Evolutionary conservation across 2,329 filamentous ascomycete species (phyloP).

Genomic region (Didymella keratinophila): DNA sequence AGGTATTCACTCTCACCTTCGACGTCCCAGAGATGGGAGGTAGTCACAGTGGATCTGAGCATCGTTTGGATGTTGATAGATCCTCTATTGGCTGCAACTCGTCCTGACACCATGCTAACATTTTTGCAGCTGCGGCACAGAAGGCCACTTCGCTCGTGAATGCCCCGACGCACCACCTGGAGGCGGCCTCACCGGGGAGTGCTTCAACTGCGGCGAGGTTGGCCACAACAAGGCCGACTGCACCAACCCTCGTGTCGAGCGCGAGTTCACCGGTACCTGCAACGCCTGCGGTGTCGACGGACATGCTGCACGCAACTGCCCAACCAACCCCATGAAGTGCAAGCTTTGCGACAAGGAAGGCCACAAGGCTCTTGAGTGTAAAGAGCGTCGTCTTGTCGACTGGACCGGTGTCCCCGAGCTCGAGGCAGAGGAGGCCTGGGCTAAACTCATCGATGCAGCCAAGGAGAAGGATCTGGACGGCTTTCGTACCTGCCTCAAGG

Average conservation of each 20-base stretch:
- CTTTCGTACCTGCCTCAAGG: conserved; percentile 57
- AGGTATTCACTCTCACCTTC: conserved; percentile 29
- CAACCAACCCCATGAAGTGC: conserved; percentile 62
- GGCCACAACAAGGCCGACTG: conserved; percentile 72
- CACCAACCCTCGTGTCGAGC: conserved; percentile 62
- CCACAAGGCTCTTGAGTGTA: conserved; percentile 59
- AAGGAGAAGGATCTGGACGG: conserved; percentile 59
- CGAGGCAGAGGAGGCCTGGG: conserved; percentile 60
- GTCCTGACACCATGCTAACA: conserved; percentile 34
- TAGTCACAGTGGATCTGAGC: background rate
- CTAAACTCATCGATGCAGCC: conserved; percentile 57
- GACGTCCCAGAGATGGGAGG: background rate
- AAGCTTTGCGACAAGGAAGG: conserved; percentile 62
- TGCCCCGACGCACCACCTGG: conserved; percentile 55
- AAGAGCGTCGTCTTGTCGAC: conserved; percentile 49
- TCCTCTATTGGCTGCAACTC: background rate
- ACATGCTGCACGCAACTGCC: conserved; percentile 69
- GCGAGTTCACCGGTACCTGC: conserved; percentile 65
- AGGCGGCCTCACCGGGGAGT: conserved; percentile 54
- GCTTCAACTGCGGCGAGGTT: conserved; percentile 67
- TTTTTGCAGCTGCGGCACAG: conserved; percentile 50
- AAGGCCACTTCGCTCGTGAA: conserved; percentile 58
- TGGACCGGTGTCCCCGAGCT: conserved; percentile 56
- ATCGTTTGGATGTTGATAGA: background rate
- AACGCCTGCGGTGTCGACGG: conserved; percentile 63